These are phyloP conservation scores for Ophiostoma himal-ulmi DNA, from an alignment of 2,329 filamentous ascomycete genomes.

Conservation along the genomic window DNA sequence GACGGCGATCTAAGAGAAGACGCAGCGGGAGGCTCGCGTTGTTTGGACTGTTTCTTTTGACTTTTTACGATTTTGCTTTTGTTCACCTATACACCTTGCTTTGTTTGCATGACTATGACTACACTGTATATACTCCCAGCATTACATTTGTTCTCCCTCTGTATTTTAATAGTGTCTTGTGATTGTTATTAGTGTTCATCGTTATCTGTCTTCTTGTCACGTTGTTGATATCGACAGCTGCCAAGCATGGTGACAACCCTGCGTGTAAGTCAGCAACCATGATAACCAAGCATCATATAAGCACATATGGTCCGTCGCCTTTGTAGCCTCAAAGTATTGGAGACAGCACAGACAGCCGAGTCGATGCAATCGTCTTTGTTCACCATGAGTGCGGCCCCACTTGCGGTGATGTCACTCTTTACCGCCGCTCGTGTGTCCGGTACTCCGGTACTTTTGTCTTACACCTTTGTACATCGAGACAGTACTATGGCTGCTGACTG, in stretches of 20 bases:
- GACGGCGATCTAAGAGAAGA: conserved; percentile 47
- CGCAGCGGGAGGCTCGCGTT: neutral
- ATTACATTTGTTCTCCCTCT: neutral
- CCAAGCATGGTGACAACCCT: neutral
- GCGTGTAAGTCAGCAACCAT: neutral
- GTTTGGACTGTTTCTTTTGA: neutral
- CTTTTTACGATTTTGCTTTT: neutral
- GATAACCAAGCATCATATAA: neutral
- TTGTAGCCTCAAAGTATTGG: neutral
- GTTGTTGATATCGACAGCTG: neutral
- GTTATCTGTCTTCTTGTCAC: neutral
- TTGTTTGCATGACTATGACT: conserved; percentile 15
- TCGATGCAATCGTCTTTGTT: neutral
- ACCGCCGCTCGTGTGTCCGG: neutral
- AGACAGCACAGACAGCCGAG: neutral
- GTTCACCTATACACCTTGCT: conserved; percentile 11
- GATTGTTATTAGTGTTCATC: neutral
- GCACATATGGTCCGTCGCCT: neutral
- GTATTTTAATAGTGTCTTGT: neutral
- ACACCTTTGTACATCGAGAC: neutral
- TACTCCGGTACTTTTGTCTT: neutral
- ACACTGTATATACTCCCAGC: conserved; percentile 12
- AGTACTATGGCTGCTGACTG: neutral
- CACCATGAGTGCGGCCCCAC: neutral
- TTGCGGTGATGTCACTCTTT: conserved; percentile 4